Conservation (phyloP, 176 grass and related monocot species). For the Neostapfia colusana region DNA sequence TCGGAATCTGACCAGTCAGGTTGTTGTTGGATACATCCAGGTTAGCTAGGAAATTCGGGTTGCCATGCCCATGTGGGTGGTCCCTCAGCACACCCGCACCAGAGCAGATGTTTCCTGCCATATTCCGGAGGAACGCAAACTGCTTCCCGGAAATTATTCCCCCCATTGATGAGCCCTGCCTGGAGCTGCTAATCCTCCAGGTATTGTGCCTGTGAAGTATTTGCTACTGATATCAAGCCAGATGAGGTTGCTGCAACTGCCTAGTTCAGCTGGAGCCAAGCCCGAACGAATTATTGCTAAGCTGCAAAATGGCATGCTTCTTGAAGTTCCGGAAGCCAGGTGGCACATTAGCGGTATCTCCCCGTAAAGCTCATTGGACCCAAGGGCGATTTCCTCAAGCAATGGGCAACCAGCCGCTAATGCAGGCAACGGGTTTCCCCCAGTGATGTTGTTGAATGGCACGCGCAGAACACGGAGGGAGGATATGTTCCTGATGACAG, state of each 20-base stretch:
- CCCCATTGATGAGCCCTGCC: conserved; percentile 33
- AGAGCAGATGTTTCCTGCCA: not conserved
- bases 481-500: conserved; percentile 45
- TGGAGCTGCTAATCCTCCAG: conserved; percentile 38
- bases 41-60: not conserved
- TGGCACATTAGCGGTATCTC: not conserved
- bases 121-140: conserved; percentile 46
- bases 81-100: too few relatives aligned
- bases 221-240: conserved; percentile 62
- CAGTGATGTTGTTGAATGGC: conserved; percentile 54
- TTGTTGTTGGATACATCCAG: not conserved
- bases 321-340: conserved; percentile 52
- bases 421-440: not conserved
- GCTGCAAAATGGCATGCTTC: conserved; percentile 61
- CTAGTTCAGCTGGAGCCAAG: conserved; percentile 37
- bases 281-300: conserved; percentile 50
- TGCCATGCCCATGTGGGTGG: not conserved
- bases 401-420: not conserved
- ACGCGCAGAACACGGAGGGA: conserved; percentile 48
- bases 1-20: not conserved
- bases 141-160: conserved; percentile 53
- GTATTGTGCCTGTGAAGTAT: conserved; percentile 43
- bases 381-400: not conserved
- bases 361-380: not conserved
- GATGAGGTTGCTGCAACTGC: conserved; percentile 55